Percentiles rank a stretch among this genome's conserved stretches.
phyloP scores from a whole-genome alignment of 148 eudicot species.

The Amaranthus cruentus region DNA sequence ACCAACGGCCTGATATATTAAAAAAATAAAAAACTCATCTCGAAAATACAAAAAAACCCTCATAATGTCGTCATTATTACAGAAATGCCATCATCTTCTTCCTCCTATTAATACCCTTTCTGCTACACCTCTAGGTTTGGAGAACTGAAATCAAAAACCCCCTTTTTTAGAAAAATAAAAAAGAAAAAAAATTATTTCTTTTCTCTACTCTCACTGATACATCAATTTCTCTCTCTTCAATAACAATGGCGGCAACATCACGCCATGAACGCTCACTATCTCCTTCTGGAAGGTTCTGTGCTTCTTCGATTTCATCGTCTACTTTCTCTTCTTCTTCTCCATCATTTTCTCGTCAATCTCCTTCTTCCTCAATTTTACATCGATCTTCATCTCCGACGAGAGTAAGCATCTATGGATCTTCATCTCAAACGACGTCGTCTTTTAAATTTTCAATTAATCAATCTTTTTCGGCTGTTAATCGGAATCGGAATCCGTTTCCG shows the following conservation, averaged over 20 bases:
- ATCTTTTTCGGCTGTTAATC: slow-evolving; percentile 30
- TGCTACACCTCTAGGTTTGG: slow-evolving; percentile 34
- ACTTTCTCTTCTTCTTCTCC: slow-evolving; percentile 29
- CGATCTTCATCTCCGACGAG: slow-evolving; percentile 39
- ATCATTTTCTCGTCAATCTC: slow-evolving; percentile 11
- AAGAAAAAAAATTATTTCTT: not conserved
- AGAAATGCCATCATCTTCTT: not conserved
- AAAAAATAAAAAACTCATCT: not conserved
- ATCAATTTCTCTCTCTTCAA: slow-evolving; percentile 17
- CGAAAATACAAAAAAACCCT: slow-evolving; percentile 10
- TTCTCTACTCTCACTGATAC: not conserved
- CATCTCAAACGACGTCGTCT: slow-evolving; percentile 23
- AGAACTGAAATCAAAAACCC: slow-evolving; percentile 26
- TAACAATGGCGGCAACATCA: slow-evolving; percentile 37
- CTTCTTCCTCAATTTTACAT: slow-evolving; percentile 12
- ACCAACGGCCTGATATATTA: slow-evolving; percentile 25
- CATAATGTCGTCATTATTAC: not conserved
- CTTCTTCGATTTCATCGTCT: slow-evolving; percentile 40
- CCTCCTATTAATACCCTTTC: slow-evolving; percentile 29
- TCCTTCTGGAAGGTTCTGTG: slow-evolving; percentile 50
- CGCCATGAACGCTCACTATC: slow-evolving; percentile 41
- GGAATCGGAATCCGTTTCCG: slow-evolving; percentile 19
- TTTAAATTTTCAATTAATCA: no score
- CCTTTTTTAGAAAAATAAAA: slow-evolving; percentile 16
- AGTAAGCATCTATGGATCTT: slow-evolving; percentile 25